Percentiles rank a stretch among this genome's conserved stretches.
Conservation (phyloP, 345 rosid species). For the Populus simonii region DNA sequence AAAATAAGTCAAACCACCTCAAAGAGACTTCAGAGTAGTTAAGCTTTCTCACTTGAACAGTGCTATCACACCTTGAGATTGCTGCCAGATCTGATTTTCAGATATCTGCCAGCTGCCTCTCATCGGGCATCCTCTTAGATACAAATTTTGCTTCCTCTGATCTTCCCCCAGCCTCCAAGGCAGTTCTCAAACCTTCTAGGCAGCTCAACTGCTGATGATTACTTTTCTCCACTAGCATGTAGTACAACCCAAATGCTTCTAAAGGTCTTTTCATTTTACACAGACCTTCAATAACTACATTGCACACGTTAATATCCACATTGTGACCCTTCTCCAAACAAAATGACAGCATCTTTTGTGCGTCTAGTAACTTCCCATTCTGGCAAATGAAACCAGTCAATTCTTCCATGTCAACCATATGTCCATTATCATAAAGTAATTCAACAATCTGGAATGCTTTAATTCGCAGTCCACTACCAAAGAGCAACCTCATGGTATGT, state of each 20-base stretch:
- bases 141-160: constrained; percentile 57
- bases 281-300: constrained; percentile 54
- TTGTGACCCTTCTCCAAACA: constrained; percentile 54
- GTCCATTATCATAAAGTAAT: constrained; percentile 56
- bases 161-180: constrained; percentile 52
- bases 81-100: neutral
- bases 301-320: constrained; percentile 39
- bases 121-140: constrained; percentile 48
- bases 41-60: neutral
- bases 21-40: neutral
- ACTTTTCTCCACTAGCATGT: constrained; percentile 62
- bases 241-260: constrained; percentile 68
- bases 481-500: constrained; percentile 45
- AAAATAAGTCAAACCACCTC: too few relatives aligned
- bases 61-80: neutral
- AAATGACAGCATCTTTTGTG: constrained; percentile 50
- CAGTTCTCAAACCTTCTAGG: constrained; percentile 43
- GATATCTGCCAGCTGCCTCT: neutral
- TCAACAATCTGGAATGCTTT: constrained; percentile 50
- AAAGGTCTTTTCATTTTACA: constrained; percentile 47
- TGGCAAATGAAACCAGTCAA: constrained; percentile 48
- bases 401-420: constrained; percentile 53
- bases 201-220: constrained; percentile 49
- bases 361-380: constrained; percentile 47
- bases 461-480: constrained; percentile 36